A percentile compares a stretch with the other conserved stretches of the same genome.
Evolutionary conservation across 108 stramenopile genomes (phyloP).

Genomic region (Schizochytrium sp.): DNA sequence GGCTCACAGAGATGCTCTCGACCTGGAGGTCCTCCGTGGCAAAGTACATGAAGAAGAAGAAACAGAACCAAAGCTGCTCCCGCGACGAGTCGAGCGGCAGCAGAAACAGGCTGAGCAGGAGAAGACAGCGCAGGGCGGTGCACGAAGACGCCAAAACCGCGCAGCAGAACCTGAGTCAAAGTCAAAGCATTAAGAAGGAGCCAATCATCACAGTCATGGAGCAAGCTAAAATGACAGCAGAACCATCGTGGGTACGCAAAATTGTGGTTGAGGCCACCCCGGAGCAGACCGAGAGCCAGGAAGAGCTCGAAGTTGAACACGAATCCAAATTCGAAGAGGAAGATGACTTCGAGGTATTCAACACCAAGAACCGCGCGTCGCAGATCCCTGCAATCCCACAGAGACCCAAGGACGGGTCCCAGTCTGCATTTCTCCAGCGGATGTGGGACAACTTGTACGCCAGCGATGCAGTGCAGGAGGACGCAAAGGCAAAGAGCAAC

Average conservation of each 20-base stretch:
- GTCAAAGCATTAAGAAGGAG: too few relatives aligned
- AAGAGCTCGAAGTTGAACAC: too few relatives aligned
- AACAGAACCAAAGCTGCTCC: neutral
- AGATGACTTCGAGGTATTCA: too few relatives aligned
- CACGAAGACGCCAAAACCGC: too few relatives aligned
- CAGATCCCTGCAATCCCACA: neutral
- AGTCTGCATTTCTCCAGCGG: neutral
- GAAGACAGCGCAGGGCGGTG: neutral
- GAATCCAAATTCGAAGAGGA: too few relatives aligned
- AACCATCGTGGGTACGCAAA: too few relatives aligned
- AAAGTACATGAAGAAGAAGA: conserved; percentile 1
- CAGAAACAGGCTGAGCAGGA: neutral
- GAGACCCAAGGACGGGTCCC: neutral
- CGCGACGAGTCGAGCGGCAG: neutral
- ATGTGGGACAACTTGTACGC: conserved; percentile 60
- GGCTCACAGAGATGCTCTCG: neutral
- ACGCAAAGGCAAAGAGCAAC: too few relatives aligned
- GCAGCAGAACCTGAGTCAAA: too few relatives aligned
- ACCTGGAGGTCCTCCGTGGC: neutral
- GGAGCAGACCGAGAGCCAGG: too few relatives aligned
- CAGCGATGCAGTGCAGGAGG: neutral
- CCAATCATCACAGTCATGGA: too few relatives aligned
- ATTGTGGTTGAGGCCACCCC: too few relatives aligned
- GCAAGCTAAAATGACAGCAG: too few relatives aligned
- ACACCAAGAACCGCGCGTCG: neutral